Evolutionary conservation across 2,329 filamentous ascomycete genomes (phyloP).

Genomic region (Phoma sp.): DNA sequence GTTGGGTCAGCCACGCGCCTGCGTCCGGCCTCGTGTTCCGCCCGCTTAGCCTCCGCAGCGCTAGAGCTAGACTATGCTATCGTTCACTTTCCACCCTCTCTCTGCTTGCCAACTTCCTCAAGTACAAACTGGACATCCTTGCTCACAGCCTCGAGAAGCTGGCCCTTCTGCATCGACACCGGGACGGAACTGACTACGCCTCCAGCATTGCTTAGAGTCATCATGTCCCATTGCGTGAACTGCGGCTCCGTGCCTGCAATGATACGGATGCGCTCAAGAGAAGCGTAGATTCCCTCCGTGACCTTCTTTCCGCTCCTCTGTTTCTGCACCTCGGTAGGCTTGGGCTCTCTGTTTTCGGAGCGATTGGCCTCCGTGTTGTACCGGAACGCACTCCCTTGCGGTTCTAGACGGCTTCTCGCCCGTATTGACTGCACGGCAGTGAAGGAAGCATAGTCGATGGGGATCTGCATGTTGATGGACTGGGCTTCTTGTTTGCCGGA

Average conservation of each 20-base stretch:
- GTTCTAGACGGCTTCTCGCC: constrained; percentile 24
- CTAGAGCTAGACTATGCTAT: not conserved
- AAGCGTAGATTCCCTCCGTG: constrained; percentile 67
- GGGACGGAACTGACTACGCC: constrained; percentile 64
- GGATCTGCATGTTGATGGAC: constrained; percentile 51
- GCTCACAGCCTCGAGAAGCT: constrained; percentile 14
- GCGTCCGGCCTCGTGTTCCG: constrained; percentile 3
- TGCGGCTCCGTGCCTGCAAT: constrained; percentile 7
- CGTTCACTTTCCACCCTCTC: not conserved
- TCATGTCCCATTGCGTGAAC: constrained; percentile 74
- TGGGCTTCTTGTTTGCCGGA: constrained; percentile 56
- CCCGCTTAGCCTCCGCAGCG: not conserved
- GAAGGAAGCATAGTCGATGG: constrained; percentile 60
- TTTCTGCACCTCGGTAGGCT: constrained; percentile 27
- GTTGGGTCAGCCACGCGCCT: constrained; percentile 14
- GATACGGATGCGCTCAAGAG: constrained; percentile 59
- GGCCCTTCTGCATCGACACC: constrained; percentile 65
- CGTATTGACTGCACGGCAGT: constrained; percentile 16
- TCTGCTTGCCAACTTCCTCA: constrained; percentile 11
- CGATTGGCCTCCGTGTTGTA: constrained; percentile 14
- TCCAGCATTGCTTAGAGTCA: constrained; percentile 73
- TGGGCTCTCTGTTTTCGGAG: constrained; percentile 7
- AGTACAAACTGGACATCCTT: constrained; percentile 56
- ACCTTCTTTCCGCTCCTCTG: constrained; percentile 54
- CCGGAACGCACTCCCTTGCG: constrained; percentile 11